Evolutionary conservation across 73 alveolate genomes (phyloP).

Genomic region (Paramecium octaurelia): DNA sequence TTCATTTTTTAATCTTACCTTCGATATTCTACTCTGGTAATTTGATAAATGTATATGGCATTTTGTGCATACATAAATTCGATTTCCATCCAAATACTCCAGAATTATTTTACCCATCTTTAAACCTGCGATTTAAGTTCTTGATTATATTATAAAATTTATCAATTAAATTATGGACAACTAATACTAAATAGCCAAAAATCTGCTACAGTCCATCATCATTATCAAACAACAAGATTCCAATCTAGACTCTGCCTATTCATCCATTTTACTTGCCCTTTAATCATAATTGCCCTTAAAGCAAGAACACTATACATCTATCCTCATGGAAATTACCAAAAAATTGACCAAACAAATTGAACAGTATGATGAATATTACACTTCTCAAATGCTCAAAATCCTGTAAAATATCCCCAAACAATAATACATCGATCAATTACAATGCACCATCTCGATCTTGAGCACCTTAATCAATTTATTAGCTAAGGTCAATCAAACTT

Average conservation of each 20-base stretch:
- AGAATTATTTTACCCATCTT: background rate
- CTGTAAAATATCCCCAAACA: background rate
- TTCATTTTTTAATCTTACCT: background rate
- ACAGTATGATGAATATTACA: background rate
- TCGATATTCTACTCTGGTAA: background rate
- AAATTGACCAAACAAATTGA: background rate
- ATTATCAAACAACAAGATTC: background rate
- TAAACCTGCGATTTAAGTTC: background rate
- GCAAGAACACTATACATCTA: background rate
- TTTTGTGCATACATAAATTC: background rate
- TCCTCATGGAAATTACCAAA: background rate
- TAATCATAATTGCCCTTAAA: background rate
- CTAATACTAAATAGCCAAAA: background rate
- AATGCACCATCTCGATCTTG: background rate
- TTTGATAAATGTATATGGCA: background rate
- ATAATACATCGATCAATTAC: background rate
- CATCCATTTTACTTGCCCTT: background rate
- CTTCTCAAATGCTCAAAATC: background rate
- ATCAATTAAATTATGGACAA: background rate
- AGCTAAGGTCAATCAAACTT: background rate
- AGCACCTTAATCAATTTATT: background rate
- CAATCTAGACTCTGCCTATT: background rate
- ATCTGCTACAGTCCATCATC: background rate
- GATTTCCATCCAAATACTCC: background rate
- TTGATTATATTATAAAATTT: background rate